Evolutionary conservation across 768 basidiomycete genomes (phyloP).

Genomic region (Russula sp.): DNA sequence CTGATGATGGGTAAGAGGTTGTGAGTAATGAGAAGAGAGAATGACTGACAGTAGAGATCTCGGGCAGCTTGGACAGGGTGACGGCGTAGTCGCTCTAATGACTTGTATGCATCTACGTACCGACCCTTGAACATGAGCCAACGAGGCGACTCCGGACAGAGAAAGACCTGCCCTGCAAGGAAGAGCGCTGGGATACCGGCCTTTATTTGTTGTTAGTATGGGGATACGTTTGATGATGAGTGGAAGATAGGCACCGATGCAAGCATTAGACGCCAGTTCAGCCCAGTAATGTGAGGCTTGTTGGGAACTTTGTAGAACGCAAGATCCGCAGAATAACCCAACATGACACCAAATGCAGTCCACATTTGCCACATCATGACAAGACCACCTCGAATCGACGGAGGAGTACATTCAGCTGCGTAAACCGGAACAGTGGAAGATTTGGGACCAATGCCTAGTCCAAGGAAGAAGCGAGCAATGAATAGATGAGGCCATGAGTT

Average conservation of each 20-base stretch:
- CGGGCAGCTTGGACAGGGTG: slow-evolving; percentile 71
- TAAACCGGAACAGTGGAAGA: slow-evolving; percentile 56
- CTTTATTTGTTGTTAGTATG: slow-evolving; percentile 16
- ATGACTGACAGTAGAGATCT: slow-evolving; percentile 52
- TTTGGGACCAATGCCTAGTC: slow-evolving; percentile 51
- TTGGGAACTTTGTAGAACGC: slow-evolving; percentile 48
- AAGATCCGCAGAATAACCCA: slow-evolving; percentile 64
- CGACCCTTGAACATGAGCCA: slow-evolving; percentile 80
- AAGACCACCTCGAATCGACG: slow-evolving; percentile 77
- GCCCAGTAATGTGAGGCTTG: slow-evolving; percentile 42
- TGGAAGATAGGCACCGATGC: slow-evolving; percentile 52
- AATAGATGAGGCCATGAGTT: slow-evolving; percentile 54
- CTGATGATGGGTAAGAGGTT: slow-evolving; percentile 20
- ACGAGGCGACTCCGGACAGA: slow-evolving; percentile 65
- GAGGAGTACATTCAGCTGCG: slow-evolving; percentile 72
- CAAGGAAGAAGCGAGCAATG: slow-evolving; percentile 47
- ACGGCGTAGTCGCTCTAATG: slow-evolving; percentile 58
- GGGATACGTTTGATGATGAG: neutral
- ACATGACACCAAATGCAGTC: slow-evolving; percentile 80
- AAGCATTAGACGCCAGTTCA: slow-evolving; percentile 79
- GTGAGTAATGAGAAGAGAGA: neutral
- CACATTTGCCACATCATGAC: slow-evolving; percentile 91
- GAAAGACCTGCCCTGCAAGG: slow-evolving; percentile 37
- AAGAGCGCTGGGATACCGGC: slow-evolving; percentile 37
- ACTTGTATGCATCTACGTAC: slow-evolving; percentile 56